Percentiles rank a stretch among this genome's conserved stretches.
These are phyloP conservation scores for Dispira simplex DNA, from an alignment of 192 early-diverging fungal genomes.

Conservation along the genomic window DNA sequence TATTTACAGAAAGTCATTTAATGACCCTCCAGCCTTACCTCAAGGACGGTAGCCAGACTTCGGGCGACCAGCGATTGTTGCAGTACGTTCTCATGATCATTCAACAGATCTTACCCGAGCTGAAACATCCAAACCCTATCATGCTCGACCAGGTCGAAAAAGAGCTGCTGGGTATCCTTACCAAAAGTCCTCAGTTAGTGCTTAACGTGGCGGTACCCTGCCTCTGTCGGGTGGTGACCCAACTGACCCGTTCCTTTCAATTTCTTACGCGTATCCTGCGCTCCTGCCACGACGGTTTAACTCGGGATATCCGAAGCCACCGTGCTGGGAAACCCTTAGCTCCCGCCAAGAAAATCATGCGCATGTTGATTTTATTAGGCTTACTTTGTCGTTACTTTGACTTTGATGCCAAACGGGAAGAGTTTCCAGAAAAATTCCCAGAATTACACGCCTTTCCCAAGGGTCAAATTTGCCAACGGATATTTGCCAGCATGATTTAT, in stretches of 20 bases:
- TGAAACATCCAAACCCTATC: constrained; percentile 29
- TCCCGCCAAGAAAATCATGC: constrained; percentile 32
- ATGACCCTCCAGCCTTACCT: constrained; percentile 44
- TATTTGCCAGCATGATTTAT: constrained; percentile 25
- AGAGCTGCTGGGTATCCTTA: constrained; percentile 38
- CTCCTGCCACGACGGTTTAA: constrained; percentile 33
- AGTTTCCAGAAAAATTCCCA: constrained; percentile 19
- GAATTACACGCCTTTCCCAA: constrained; percentile 18
- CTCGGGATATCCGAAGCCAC: constrained; percentile 24
- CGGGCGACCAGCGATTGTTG: constrained; percentile 30
- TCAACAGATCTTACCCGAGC: constrained; percentile 30
- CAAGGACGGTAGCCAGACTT: constrained; percentile 16
- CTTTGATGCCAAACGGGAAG: constrained; percentile 42
- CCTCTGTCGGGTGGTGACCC: constrained; percentile 47
- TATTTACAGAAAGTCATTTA: constrained; percentile 20
- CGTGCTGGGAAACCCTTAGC: constrained; percentile 14
- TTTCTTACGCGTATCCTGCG: constrained; percentile 14
- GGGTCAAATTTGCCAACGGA: constrained; percentile 16
- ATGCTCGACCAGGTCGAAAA: constrained; percentile 39
- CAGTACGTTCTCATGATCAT: constrained; percentile 36
- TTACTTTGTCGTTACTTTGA: constrained; percentile 62
- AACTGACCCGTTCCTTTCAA: constrained; percentile 26
- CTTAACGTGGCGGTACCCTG: constrained; percentile 52
- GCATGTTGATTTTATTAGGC: constrained; percentile 59
- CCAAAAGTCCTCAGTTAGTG: constrained; percentile 41